Evolutionary conservation across 805 yeast species (phyloP), one percentile per base, ranked within the genome.

Genomic region (Candida sonorensis): DNA sequence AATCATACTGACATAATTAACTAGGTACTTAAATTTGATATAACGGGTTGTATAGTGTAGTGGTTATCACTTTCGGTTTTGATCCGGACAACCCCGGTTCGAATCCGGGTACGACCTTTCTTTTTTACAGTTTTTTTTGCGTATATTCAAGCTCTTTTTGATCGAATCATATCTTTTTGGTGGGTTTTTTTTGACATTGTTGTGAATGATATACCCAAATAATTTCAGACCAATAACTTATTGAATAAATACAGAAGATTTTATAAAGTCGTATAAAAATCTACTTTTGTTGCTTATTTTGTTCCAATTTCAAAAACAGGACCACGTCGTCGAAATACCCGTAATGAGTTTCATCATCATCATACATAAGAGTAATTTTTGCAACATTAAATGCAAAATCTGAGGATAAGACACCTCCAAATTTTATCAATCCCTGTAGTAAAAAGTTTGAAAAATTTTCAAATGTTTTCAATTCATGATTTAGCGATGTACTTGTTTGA

Each of bases 61-160:
- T 73, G 81, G 81, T 76, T 73, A 76, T 76, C 81, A 76, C 82
- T 66, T 67, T 74, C 73, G 81, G 81, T 76, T 76, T 72, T 76
- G 82, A 76, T 76, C 82, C 82, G 72, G 59, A 66, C 76, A 73
- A 76, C 82, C 81, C 81, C 81, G 75, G 82, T 76, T 76, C 83
- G 82, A 76, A 74, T 74, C 82, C 82, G 82, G 82, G 82, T 71
- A 72, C 72, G 83, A 75, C 81, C 82, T 75, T 39, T 40, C 36
- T 45, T 46, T 48, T 49, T 37, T 21, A 3, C 12, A n/a, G 12
- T 8, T 3, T 31, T 17, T 31, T 28, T 25, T 17, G 20, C 11
- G n/a, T 14, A n/a, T 17, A 17, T 12, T 12, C n/a, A 18, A 5
- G 16, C 3, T 10, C 12, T 7, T 8, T n/a, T 17, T n/a, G 11